Evolutionary conservation across 169 alveolate genomes (phyloP).

Genomic region (Sarcocystis neurona): DNA sequence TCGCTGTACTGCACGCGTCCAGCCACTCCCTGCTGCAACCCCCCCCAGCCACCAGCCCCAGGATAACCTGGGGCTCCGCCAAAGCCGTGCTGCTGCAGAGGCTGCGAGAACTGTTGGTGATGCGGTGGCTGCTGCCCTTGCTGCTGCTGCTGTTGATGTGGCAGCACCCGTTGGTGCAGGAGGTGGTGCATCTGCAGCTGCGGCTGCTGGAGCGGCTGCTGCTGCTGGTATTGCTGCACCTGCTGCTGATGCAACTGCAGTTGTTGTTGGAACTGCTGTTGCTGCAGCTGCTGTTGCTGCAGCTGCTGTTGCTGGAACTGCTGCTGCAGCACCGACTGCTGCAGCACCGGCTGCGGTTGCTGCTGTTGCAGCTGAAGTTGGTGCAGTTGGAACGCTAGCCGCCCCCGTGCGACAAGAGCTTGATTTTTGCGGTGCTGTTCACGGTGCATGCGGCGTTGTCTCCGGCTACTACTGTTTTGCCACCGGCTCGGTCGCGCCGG

Average conservation of each 20-base stretch:
- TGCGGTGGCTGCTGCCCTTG: neutral
- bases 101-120: slow-evolving; percentile 1
- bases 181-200: slow-evolving; percentile 11
- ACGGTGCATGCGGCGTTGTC: neutral
- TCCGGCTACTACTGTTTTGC: slow-evolving; percentile 1
- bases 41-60: too few relatives aligned
- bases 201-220: neutral
- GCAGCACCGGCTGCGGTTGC: neutral
- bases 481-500: slow-evolving; percentile 18
- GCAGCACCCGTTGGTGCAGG: neutral
- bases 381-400: neutral
- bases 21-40: too few relatives aligned
- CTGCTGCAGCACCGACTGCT: neutral
- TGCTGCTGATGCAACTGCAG: neutral
- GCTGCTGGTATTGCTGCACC: neutral
- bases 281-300: neutral
- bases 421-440: neutral
- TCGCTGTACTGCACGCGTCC: too few relatives aligned
- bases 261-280: neutral
- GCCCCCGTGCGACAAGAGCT: slow-evolving; percentile 11
- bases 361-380: neutral
- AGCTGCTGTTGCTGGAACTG: neutral
- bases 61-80: neutral
- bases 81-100: neutral
- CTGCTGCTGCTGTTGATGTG: neutral